Evolutionary conservation across 2,329 filamentous ascomycete genomes (phyloP).

Genomic region (Colletotrichum orchidophilum): DNA sequence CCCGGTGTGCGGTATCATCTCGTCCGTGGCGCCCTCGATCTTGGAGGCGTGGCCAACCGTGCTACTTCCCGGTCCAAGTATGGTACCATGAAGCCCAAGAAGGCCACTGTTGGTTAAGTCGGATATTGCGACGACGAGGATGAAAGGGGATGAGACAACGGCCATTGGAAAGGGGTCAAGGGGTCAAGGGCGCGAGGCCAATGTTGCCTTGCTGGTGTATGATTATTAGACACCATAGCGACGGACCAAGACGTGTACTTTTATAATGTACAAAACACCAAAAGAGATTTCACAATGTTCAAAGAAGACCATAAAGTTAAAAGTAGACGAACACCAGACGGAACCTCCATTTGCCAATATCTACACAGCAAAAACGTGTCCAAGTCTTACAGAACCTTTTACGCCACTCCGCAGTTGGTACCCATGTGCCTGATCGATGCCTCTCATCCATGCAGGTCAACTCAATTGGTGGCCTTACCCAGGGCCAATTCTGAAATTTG

Average conservation of each 20-base stretch:
- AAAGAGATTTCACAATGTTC: neutral
- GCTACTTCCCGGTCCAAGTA: constrained; percentile 93
- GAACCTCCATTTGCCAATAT: constrained; percentile 22
- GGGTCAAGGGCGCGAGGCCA: too few relatives aligned
- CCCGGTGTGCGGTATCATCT: constrained; percentile 97
- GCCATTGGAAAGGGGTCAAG: neutral
- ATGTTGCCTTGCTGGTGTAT: neutral
- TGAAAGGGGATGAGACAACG: neutral
- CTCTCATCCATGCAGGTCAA: constrained; percentile 23
- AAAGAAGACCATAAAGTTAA: neutral
- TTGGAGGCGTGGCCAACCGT: constrained; percentile 90
- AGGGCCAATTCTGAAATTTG: constrained; percentile 21
- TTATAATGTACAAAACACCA: constrained; percentile 20
- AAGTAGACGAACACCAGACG: constrained; percentile 7
- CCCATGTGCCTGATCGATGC: constrained; percentile 24
- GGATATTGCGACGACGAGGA: neutral
- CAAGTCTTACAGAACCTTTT: constrained; percentile 29
- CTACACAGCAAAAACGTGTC: constrained; percentile 30
- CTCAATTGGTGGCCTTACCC: constrained; percentile 24
- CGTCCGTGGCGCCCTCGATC: constrained; percentile 88
- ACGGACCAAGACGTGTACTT: constrained; percentile 8
- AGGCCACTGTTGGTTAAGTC: constrained; percentile 64
- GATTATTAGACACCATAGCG: neutral
- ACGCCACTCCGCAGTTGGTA: constrained; percentile 33
- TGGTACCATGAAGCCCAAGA: constrained; percentile 98